Conservation (phyloP, 2,329 filamentous ascomycete genomes). For the Nigrospora sphaerica region DNA sequence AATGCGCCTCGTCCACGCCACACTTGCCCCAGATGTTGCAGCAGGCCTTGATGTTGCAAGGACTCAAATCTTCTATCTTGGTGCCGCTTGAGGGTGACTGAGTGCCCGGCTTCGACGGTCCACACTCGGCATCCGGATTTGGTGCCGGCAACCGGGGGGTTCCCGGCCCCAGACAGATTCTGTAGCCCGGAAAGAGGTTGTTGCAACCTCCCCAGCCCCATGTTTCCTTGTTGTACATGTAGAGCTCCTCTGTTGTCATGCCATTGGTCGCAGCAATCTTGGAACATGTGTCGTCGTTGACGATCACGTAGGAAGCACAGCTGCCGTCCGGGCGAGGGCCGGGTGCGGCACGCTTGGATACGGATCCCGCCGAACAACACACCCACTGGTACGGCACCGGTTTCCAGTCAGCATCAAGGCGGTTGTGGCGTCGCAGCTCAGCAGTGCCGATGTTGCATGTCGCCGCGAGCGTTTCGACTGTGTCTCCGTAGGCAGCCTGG, state of each 20-base stretch:
- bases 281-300: slow-evolving; percentile 24
- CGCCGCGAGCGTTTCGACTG: neutral
- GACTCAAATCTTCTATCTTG: slow-evolving; percentile 9
- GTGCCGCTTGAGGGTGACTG: slow-evolving; percentile 1
- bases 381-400: neutral
- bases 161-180: slow-evolving; percentile 7
- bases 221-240: slow-evolving; percentile 29
- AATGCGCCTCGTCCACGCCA: slow-evolving; percentile 14
- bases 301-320: slow-evolving; percentile 18
- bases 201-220: slow-evolving; percentile 31
- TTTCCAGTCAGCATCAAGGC: neutral
- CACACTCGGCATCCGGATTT: slow-evolving; percentile 5
- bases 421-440: neutral
- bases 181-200: slow-evolving; percentile 3
- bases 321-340: neutral
- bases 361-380: neutral
- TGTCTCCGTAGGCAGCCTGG: neutral
- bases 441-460: neutral
- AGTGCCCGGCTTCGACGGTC: slow-evolving; percentile 7
- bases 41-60: neutral
- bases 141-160: slow-evolving; percentile 6
- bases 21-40: neutral
- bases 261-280: slow-evolving; percentile 21
- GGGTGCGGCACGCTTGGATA: neutral
- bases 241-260: slow-evolving; percentile 23